phyloP scores from a whole-genome alignment of 2,329 filamentous ascomycete species.

The Zelopaecilomyces penicillatus region DNA sequence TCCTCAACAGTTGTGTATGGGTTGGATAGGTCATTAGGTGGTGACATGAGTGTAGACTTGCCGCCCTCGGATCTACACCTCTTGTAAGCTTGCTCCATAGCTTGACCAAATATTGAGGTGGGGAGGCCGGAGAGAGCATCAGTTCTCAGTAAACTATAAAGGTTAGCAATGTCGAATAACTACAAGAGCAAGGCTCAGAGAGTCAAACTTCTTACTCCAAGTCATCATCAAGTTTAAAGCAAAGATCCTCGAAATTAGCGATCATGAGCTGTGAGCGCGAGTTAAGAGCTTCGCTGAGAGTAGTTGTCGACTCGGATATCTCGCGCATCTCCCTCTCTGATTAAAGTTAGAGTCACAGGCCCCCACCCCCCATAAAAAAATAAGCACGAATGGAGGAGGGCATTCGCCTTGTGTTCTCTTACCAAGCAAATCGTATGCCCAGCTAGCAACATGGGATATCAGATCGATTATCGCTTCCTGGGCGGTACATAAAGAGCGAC shows the following conservation, averaged over 20 bases:
- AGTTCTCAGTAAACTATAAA: conserved; percentile 22
- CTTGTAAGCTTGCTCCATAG: conserved; percentile 28
- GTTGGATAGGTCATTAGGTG: not conserved
- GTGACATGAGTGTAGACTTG: conserved; percentile 10
- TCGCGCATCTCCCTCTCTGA: conserved; percentile 1
- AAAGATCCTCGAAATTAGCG: not conserved
- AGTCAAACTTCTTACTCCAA: not conserved
- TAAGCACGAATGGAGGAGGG: no score
- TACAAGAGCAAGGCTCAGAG: not conserved
- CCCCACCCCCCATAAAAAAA: no score
- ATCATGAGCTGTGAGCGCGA: not conserved
- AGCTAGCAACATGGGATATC: not conserved
- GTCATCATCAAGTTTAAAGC: not conserved
- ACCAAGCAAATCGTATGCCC: conserved; percentile 13
- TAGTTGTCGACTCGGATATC: not conserved
- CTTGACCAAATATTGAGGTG: conserved; percentile 28
- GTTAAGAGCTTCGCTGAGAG: not conserved
- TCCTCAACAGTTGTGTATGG: not conserved
- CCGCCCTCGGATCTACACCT: conserved; percentile 23
- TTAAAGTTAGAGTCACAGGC: no score
- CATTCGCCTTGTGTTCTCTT: not conserved
- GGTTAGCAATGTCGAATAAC: not conserved
- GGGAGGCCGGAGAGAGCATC: conserved; percentile 26
- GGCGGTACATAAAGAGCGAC: not conserved
- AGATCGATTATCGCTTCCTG: not conserved